Evolutionary conservation across 2,329 filamentous ascomycete species (phyloP).

Genomic region (Cercospora sp.): DNA sequence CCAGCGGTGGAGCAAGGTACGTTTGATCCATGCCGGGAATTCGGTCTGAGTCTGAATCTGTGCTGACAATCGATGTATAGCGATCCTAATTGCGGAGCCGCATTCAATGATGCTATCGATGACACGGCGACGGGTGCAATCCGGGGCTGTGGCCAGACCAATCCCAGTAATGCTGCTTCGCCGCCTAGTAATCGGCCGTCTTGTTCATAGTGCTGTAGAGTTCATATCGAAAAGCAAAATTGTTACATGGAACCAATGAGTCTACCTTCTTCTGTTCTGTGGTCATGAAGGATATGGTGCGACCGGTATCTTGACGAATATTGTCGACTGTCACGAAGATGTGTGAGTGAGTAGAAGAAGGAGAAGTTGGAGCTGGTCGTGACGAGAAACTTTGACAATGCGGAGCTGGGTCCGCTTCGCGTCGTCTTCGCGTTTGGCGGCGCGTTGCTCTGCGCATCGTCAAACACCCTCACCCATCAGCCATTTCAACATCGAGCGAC

Average conservation of each 20-base stretch:
- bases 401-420: slow-evolving; percentile 1
- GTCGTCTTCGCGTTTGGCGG: neutral
- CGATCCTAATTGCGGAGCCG: slow-evolving; percentile 52
- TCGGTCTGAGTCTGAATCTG: no score
- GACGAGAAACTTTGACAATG: neutral
- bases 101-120: slow-evolving; percentile 48
- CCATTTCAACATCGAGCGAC: neutral
- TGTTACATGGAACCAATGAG: no score
- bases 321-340: no score
- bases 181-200: slow-evolving; percentile 26
- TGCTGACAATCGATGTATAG: slow-evolving; percentile 32
- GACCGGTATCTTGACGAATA: no score
- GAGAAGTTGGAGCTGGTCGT: neutral
- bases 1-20: slow-evolving; percentile 51
- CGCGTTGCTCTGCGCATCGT: neutral
- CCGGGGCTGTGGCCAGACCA: slow-evolving; percentile 37
- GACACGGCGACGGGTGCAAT: slow-evolving; percentile 45
- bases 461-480: neutral
- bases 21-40: neutral
- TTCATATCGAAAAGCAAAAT: no score
- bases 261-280: no score
- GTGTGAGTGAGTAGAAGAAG: neutral
- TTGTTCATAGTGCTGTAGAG: slow-evolving; percentile 20
- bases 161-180: slow-evolving; percentile 34
- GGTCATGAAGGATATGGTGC: no score